Evolutionary conservation across 2,329 filamentous ascomycete species (phyloP), one percentile per base, ranked within the genome.

Genomic region (Botrytis sinoallii): DNA sequence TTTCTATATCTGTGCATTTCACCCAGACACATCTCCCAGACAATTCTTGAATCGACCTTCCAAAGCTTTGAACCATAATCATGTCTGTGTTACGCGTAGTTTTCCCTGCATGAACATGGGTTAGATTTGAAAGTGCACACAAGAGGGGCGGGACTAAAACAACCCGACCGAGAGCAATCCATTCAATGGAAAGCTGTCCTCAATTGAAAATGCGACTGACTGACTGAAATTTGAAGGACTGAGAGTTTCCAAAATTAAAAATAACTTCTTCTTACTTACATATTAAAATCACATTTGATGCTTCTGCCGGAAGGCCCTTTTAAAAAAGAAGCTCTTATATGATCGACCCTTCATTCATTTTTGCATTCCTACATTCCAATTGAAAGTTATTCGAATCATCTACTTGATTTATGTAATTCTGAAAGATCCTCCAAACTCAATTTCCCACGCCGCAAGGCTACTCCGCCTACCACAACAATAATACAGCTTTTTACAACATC

Each of bases 171-270:
- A 55, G 46, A 44, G 16, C 61, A 18, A 67, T 61, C 52, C 14
- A 44, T 44, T 42, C 64, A 29, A 68, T 68, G 44, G 71, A 66
- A 72, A 72, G 71, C 71, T 72, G 71, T 72, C 71, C 71, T 72
- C 64, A 68, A 65, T 71, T 52, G 59, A 64, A 71, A 71, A 63
- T 71, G 69, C 59, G 42, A 64, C 16, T 70, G 67, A 70, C 42
- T 44, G 42, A 52, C 9, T 70, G 67, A 70, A 14, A 59, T 20
- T 66, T 38, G 48, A 57, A 29, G 52, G 52, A 57, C 16, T 35
- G 57, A 60, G 57, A 35, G 32, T 63, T 38, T 16, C 42, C 35
- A 65, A 32, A 40, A 59, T 29, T 69, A 10, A 52, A 52, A 38
- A 25, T 38, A 32, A 12, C 42, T 35, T 52, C 29, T 52, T 67